phyloP scores from a whole-genome alignment of 1,139 yeast species.

The Taiozyma sp. region DNA sequence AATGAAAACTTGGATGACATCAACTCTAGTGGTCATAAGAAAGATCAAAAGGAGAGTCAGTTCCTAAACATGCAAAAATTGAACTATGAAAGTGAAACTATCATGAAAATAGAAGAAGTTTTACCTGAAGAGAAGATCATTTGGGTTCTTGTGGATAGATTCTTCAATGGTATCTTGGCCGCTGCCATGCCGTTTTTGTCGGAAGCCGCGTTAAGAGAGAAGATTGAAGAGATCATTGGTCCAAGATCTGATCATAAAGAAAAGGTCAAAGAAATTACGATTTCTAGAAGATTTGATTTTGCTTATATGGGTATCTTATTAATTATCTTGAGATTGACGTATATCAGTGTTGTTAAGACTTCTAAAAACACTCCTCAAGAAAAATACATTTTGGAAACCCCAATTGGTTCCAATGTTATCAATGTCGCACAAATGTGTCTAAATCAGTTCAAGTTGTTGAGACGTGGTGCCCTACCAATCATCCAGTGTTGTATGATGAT shows the following conservation, averaged over 20 bases:
- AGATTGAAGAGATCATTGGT: constrained; percentile 26
- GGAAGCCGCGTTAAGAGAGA: constrained; percentile 31
- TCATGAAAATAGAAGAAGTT: constrained; percentile 30
- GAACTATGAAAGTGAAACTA: constrained; percentile 21
- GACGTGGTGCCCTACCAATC: constrained; percentile 43
- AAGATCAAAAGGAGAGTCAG: constrained; percentile 5
- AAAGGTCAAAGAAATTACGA: constrained; percentile 20
- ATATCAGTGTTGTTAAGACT: constrained; percentile 24
- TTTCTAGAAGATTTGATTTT: constrained; percentile 39
- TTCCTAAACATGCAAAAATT: constrained; percentile 8
- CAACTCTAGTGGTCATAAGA: constrained; percentile 4
- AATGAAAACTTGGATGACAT: constrained; percentile 31
- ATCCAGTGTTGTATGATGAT: constrained; percentile 42
- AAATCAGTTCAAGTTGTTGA: constrained; percentile 42
- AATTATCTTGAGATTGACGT: constrained; percentile 37
- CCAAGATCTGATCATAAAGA: constrained; percentile 16
- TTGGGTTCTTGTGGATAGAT: constrained; percentile 43
- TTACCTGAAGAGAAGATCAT: constrained; percentile 39
- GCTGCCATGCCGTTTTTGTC: constrained; percentile 44
- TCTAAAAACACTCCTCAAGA: constrained; percentile 28
- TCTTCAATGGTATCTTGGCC: constrained; percentile 36
- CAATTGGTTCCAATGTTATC: constrained; percentile 40
- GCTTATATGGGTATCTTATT: constrained; percentile 40
- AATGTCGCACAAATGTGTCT: constrained; percentile 49
- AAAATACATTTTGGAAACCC: constrained; percentile 39